phyloP scores from a whole-genome alignment of 2,329 filamentous ascomycete genomes.

The Erysiphe neolycopersici region DNA sequence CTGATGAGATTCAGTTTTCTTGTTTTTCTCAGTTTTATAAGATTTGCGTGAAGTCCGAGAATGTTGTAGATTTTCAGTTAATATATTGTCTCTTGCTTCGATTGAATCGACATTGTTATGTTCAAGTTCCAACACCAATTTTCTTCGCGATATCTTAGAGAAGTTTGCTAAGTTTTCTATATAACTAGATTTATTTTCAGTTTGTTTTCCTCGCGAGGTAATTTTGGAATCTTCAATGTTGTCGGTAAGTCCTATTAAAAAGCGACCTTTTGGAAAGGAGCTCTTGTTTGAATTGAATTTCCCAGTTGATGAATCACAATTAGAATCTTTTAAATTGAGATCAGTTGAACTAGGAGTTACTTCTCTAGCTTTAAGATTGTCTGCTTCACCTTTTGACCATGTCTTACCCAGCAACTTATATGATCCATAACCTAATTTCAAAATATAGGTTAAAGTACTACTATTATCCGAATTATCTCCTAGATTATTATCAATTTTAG shows the following conservation, averaged over 20 bases:
- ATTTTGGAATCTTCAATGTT: slow-evolving; percentile 24
- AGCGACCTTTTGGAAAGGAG: slow-evolving; percentile 20
- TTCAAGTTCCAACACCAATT: no score
- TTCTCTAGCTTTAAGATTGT: background rate
- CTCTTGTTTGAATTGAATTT: background rate
- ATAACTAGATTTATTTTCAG: no score
- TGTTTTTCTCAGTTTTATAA: no score
- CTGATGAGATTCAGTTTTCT: slow-evolving; percentile 13
- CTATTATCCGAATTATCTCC: no score
- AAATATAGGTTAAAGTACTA: slow-evolving; percentile 15
- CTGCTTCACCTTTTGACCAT: slow-evolving; percentile 1
- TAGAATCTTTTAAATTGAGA: background rate
- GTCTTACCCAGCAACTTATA: slow-evolving; percentile 27
- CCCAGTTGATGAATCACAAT: background rate
- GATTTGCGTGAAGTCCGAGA: no score
- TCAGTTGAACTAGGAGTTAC: background rate
- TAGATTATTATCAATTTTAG: no score
- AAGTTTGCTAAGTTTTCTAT: slow-evolving; percentile 14
- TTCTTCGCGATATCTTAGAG: slow-evolving; percentile 14
- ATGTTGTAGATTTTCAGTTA: no score
- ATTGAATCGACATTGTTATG: no score
- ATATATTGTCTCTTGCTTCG: no score
- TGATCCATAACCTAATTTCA: slow-evolving; percentile 41
- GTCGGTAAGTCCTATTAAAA: slow-evolving; percentile 41
- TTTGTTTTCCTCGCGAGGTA: no score